Evolutionary conservation across 192 early-diverging fungal genomes (phyloP), one percentile per base, ranked within the genome.

Genomic region (Mycoemilia scoparia): DNA sequence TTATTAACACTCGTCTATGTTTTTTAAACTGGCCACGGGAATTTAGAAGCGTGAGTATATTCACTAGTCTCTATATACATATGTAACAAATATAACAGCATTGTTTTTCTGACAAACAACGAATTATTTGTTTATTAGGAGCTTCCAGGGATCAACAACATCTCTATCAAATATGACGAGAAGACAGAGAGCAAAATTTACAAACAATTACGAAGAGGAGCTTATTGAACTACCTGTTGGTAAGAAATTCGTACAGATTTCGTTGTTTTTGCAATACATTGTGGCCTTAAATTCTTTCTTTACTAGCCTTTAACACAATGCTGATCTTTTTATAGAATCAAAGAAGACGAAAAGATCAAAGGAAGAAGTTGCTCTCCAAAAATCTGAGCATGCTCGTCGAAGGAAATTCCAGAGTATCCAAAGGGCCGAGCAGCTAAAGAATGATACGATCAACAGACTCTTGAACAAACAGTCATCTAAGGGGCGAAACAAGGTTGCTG

Each of bases 401-500:
- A 67, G 80, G 41, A 83, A 79, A 50, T 78, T 80, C 44, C 80
- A 80, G 35, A 80, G 72, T 28, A 61, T 72, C 29, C 77, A 83
- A 46, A 60, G 74, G 20, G 76, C 76, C 9, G 80, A 83, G 51
- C 74, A 79, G 46, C 34, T 51, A n/a, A 60, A 75, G 51, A 60
- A 57, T 36, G 80, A 83, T 32, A 83, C 77, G 1, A 79, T 83
- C 35, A 80, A 83, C 44, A 57, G 76, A n/a, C 51, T 83, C 8
- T 57, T 83, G 23, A 83, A 83, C 46, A 83, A 83, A 42, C 80
- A 83, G 50, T 67, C 76, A 6, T 70, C 72, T 5, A 82, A 79
- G 42, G 70, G 64, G 3, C 62, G 61, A 21, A 69, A 67, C 31
- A 67, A 66, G 31, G 77, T 76, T 12, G 60, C 66, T 11, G 66